Base-by-base conservation (phyloP, 371 early-diverging fungal species). In the Zychaea mexicana region DNA sequence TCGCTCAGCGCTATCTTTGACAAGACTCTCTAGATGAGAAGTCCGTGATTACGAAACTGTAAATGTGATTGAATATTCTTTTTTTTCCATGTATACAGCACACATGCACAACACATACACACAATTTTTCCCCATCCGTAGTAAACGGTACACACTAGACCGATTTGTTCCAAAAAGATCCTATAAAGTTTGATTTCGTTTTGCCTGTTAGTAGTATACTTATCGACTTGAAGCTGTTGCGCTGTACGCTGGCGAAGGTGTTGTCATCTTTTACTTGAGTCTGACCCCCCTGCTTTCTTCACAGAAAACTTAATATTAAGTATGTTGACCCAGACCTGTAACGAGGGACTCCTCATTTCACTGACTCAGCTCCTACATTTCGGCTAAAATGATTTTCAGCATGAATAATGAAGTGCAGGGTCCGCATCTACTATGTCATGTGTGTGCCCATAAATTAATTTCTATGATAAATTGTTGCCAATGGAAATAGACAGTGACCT, bases 1-100 rank as follows among this genome's bases (percentile, higher is more conserved):
- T 88, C 88, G 60, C 83, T 98, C 64, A 79, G 84, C 70, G 96
- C 95, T 67, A 95, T 97, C 74, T 97, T 98, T 77, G 82, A 76
- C 61, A 82, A 76, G 69, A 79, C 82, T 62, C 77, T 77, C 60
- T 81, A 81, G 79, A 81, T 62, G 49, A 24, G 49, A 24, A 6
- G 22, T 22, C 22, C 13, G 42, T 42, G n/a, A 42, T n/a, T n/a
- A 42, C 13, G n/a, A 42, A 42, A 42, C 0, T 17, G n/a, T 3
- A 47, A 45, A 45, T 45, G 45, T 45, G 45, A 45, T 45, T 45
- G 6, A 17, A 45, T 5, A 33, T 33, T 33, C 12, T 12, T 33
- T 12, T 8, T 45, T 45, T 45, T 7, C 45, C 45, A 45, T 45
- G 45, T 45, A 45, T 19, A 47, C 39, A 42, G 24, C n/a, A 49